A percentile compares a stretch with the other conserved stretches of the same genome.
phyloP scores from a whole-genome alignment of 148 eudicot genomes.

The Selenicereus undatus region DNA sequence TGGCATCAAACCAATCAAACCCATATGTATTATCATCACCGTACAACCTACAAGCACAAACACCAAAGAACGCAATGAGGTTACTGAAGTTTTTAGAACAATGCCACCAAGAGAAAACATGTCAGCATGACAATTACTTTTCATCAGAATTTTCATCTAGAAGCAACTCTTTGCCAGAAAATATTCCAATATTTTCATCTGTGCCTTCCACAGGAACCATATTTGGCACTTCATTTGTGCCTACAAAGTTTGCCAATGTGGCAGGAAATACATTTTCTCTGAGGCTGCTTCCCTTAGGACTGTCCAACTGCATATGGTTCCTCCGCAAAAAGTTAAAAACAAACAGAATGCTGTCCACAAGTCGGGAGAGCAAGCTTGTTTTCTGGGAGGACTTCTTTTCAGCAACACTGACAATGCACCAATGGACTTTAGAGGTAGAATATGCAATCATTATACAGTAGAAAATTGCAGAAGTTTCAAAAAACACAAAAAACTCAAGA shows the following conservation, averaged over 20 bases:
- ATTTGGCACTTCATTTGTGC: constrained; percentile 30
- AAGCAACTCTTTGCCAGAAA: constrained; percentile 37
- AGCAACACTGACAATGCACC: constrained; percentile 34
- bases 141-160: constrained; percentile 27
- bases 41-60: constrained; percentile 27
- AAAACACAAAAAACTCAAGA: neutral
- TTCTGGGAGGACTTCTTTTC: constrained; percentile 40
- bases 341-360: constrained; percentile 68
- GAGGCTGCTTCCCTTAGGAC: constrained; percentile 18
- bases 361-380: constrained; percentile 60
- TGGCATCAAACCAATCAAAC: constrained; percentile 29
- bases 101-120: constrained; percentile 17
- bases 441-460: neutral
- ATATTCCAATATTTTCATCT: constrained; percentile 31
- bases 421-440: constrained; percentile 1
- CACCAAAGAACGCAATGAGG: neutral
- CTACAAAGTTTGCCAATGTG: constrained; percentile 25
- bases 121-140: constrained; percentile 33
- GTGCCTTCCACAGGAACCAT: constrained; percentile 21
- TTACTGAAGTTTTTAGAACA: neutral
- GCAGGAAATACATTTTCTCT: constrained; percentile 33
- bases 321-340: constrained; percentile 54
- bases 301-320: constrained; percentile 29
- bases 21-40: constrained; percentile 31
- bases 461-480: neutral